A percentile compares a stretch with the other conserved stretches of the same genome.
Evolutionary conservation across 176 grass and related monocot genomes (phyloP).

Genomic region (Musa beccarii): DNA sequence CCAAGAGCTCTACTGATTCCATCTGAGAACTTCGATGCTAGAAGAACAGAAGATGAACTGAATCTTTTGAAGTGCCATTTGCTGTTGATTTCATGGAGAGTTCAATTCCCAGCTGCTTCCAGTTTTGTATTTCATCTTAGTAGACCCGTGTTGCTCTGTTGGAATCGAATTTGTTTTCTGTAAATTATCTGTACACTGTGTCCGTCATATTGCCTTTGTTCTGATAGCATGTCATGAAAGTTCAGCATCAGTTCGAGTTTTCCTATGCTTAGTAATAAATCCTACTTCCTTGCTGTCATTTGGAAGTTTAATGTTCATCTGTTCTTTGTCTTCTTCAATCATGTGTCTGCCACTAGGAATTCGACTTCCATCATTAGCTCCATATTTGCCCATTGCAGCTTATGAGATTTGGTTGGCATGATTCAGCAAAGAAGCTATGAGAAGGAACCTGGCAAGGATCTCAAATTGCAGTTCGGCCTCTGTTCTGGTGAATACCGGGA

Average conservation of each 20-base stretch:
- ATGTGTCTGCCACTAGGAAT: no score
- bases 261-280: neutral
- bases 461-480: neutral
- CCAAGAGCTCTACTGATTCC: constrained; percentile 45
- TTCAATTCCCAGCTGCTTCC: neutral
- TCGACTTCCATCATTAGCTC: no score
- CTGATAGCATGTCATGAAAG: neutral
- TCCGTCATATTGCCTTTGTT: neutral
- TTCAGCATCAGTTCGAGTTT: neutral
- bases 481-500: neutral
- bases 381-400: no score
- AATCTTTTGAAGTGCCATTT: neutral
- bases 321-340: no score
- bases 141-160: neutral
- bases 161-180: constrained; percentile 12
- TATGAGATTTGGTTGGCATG: no score
- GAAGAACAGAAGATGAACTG: neutral
- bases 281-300: neutral
- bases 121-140: neutral
- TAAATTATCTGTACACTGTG: neutral
- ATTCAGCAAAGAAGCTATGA: no score
- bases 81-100: neutral
- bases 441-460: neutral
- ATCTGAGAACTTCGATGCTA: neutral
- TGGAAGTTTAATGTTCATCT: no score